Base-by-base conservation (phyloP, 106 monocot genomes). In the Dendrobium catenatum region DNA sequence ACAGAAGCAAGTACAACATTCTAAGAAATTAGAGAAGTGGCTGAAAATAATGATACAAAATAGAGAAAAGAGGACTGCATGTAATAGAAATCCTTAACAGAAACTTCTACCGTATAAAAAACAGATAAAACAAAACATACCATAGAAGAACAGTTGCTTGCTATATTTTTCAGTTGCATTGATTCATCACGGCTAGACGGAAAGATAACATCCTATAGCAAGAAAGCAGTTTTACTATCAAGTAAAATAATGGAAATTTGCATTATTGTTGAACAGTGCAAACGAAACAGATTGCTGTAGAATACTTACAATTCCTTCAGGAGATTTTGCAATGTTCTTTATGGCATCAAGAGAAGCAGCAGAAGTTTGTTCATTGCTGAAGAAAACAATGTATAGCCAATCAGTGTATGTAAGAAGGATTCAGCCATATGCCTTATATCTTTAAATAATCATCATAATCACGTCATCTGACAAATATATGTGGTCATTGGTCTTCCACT, bases 231-330 rank as follows among this genome's bases (percentile, higher is more conserved):
- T 70, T 26, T 70, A 70, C 70, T n/a, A 79, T 42, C 4, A 70
- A 76, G 55, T 70, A 41, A 70, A 49, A 75, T 20, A 83, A 33
- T 80, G 46, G 48, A 58, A 56, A 43, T n/a, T 20, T 44, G 46
- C n/a, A 20, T 61, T 70, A 70, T 10, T 70, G 70, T 3, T 70
- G 33, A 70, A 70, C 70, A 37, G 37, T 70, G 2, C 33, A 70
- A 33, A 77, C 26, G 68, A 77, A 85, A 80, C 16, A 54, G 18
- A 79, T 51, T 2, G 41, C 17, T 49, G 27, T 29, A 83, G 37
- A 79, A 16, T 41, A 6, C 92, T 89, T 85, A 98, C 98, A 83
- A 93, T 79, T 83, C 95, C 98, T 79, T 88, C 83, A 83, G 89
- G 85, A 77, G 73, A 80, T 83, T 77, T 82, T n/a, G 88, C 98